Evolutionary conservation across 805 yeast genomes (phyloP).

Genomic region (Maudiozyma pseudohumilis): DNA sequence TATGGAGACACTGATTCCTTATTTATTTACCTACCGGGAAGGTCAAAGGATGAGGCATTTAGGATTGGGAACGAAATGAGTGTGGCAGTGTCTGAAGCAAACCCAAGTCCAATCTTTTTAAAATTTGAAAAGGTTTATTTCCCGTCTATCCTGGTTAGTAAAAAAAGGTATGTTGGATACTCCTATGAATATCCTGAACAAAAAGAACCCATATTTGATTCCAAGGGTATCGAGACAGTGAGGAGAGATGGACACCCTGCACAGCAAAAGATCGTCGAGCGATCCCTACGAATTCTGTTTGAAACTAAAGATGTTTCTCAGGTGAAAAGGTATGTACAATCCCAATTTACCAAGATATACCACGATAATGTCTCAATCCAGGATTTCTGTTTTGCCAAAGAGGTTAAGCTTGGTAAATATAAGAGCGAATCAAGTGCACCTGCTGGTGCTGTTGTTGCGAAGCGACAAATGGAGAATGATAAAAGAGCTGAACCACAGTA

Average conservation of each 20-base stretch:
- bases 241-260: constrained; percentile 93
- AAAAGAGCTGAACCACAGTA: constrained; percentile 76
- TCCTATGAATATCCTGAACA: constrained; percentile 55
- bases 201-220: constrained; percentile 64
- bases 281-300: constrained; percentile 56
- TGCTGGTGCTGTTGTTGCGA: constrained; percentile 84
- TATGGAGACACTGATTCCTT: constrained; percentile 96
- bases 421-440: constrained; percentile 66
- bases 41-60: constrained; percentile 68
- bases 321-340: constrained; percentile 55
- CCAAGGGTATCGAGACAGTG: constrained; percentile 93
- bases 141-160: constrained; percentile 73
- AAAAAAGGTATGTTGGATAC: constrained; percentile 87
- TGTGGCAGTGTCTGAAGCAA: constrained; percentile 43
- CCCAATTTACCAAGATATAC: constrained; percentile 58
- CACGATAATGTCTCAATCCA: constrained; percentile 55
- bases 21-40: constrained; percentile 85
- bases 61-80: constrained; percentile 65
- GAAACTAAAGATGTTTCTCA: constrained; percentile 59
- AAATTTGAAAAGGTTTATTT: constrained; percentile 91
- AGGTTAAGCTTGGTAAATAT: constrained; percentile 76
- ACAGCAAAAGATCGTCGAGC: constrained; percentile 72
- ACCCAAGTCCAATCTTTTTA: constrained; percentile 73
- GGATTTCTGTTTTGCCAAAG: constrained; percentile 88
- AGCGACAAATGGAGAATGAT: constrained; percentile 51